Percentiles rank a stretch among this genome's conserved stretches.
Conservation (phyloP, 257 asterid species). For the Schizonepeta tenuifolia region DNA sequence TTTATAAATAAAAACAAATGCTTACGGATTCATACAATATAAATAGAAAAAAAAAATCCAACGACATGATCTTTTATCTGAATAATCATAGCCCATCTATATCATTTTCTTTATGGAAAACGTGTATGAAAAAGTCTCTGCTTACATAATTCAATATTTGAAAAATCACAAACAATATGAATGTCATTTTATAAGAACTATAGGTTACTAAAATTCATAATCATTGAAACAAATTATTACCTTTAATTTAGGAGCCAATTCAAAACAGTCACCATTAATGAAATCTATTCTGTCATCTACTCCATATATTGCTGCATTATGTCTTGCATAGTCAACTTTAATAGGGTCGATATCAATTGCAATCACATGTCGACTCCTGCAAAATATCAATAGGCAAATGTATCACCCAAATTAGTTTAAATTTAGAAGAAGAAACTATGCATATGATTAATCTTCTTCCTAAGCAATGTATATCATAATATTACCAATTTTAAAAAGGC, state of each 20-base stretch:
- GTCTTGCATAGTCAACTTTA: conserved; percentile 74
- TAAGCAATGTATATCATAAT: not conserved
- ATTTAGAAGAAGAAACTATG: conserved; percentile 1
- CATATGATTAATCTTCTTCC: conserved; percentile 14
- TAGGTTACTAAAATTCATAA: not conserved
- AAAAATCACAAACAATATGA: not conserved
- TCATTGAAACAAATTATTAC: conserved; percentile 40
- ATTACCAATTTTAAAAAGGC: not conserved
- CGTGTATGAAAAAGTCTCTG: no score
- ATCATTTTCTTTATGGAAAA: no score
- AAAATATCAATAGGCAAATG: conserved; percentile 26
- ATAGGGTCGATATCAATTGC: conserved; percentile 90
- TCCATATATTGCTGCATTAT: conserved; percentile 86
- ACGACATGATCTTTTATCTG: not conserved
- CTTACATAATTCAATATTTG: not conserved
- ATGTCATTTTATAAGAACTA: not conserved
- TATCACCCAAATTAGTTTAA: not conserved
- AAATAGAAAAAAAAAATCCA: not conserved
- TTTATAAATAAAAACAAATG: no score
- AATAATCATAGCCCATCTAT: no score
- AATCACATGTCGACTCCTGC: conserved; percentile 84
- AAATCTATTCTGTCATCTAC: conserved; percentile 78
- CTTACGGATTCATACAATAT: not conserved
- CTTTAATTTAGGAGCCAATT: conserved; percentile 73
- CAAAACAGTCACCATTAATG: conserved; percentile 73